Evolutionary conservation across 2,329 filamentous ascomycete genomes (phyloP).

Genomic region (Paracamarosporium sp.): DNA sequence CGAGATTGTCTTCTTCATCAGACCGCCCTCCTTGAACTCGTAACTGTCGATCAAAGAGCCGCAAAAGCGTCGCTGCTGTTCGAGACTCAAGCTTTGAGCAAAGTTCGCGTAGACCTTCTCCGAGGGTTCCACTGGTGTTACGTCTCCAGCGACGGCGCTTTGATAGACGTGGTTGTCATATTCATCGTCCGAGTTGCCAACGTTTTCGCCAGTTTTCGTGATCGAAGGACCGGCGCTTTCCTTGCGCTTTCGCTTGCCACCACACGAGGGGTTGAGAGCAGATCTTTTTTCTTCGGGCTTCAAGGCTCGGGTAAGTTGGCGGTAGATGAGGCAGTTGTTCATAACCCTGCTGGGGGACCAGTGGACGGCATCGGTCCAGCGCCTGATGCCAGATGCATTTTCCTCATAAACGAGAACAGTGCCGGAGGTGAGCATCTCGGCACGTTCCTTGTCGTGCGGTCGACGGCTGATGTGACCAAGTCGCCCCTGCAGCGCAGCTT

Average conservation of each 20-base stretch:
- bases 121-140: conserved; percentile 24
- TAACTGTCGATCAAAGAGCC: conserved; percentile 91
- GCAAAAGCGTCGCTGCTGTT: conserved; percentile 68
- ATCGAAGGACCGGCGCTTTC: conserved; percentile 33
- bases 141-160: conserved; percentile 24
- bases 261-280: conserved; percentile 43
- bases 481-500: conserved; percentile 74
- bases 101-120: conserved; percentile 47
- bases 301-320: conserved; percentile 65
- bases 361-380: conserved; percentile 90
- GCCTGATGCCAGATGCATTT: conserved; percentile 86
- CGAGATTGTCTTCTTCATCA: conserved; percentile 94
- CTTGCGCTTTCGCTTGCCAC: conserved; percentile 46
- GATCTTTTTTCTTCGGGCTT: conserved; percentile 47
- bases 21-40: conserved; percentile 79
- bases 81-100: conserved; percentile 48
- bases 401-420: conserved; percentile 93
- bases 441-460: conserved; percentile 84
- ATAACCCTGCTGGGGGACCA: conserved; percentile 91
- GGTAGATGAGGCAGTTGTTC: conserved; percentile 84
- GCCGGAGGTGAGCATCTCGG: conserved; percentile 79
- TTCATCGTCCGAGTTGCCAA: conserved; percentile 40
- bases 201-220: conserved; percentile 37
- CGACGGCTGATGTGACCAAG: conserved; percentile 80
- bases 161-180: conserved; percentile 39